These are phyloP conservation scores for Neonothopanus nambi DNA, from an alignment of 1,284 basidiomycete species.

Conservation along the genomic window DNA sequence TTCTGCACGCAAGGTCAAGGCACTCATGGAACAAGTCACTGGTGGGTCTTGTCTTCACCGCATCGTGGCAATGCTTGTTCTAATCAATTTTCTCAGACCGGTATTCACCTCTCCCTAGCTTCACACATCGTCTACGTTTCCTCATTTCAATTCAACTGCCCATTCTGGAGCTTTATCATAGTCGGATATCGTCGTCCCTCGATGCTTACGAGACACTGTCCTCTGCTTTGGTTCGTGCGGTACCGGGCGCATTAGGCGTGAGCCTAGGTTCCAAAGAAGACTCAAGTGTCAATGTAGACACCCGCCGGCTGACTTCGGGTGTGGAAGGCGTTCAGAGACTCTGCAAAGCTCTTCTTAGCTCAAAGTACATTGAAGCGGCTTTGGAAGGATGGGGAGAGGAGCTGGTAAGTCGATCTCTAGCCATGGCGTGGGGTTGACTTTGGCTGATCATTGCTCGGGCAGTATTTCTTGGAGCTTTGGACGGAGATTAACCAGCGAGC, in stretches of 20 bases:
- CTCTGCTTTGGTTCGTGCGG: constrained; percentile 83
- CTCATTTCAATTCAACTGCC: constrained; percentile 85
- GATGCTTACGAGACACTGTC: constrained; percentile 94
- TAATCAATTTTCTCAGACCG: constrained; percentile 56
- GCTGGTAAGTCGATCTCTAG: constrained; percentile 49
- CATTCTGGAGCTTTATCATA: constrained; percentile 75
- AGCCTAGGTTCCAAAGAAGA: constrained; percentile 42
- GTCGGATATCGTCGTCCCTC: constrained; percentile 79
- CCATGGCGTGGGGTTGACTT: no score
- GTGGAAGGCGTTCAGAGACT: constrained; percentile 79
- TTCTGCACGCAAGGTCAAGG: constrained; percentile 79
- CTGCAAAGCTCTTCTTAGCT: constrained; percentile 81
- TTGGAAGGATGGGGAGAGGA: constrained; percentile 87
- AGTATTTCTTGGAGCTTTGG: constrained; percentile 92
- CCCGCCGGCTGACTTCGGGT: constrained; percentile 69
- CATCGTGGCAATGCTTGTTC: not conserved
- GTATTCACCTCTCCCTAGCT: constrained; percentile 82
- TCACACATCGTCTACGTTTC: constrained; percentile 80
- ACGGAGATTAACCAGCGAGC: constrained; percentile 67
- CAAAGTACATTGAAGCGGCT: constrained; percentile 65
- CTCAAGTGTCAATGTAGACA: constrained; percentile 54
- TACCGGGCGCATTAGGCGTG: constrained; percentile 82
- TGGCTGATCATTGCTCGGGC: constrained; percentile 12
- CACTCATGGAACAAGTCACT: constrained; percentile 87
- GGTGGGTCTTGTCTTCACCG: constrained; percentile 47